Conservation (phyloP, 768 basidiomycete genomes). For the Lenzites betulinus region DNA sequence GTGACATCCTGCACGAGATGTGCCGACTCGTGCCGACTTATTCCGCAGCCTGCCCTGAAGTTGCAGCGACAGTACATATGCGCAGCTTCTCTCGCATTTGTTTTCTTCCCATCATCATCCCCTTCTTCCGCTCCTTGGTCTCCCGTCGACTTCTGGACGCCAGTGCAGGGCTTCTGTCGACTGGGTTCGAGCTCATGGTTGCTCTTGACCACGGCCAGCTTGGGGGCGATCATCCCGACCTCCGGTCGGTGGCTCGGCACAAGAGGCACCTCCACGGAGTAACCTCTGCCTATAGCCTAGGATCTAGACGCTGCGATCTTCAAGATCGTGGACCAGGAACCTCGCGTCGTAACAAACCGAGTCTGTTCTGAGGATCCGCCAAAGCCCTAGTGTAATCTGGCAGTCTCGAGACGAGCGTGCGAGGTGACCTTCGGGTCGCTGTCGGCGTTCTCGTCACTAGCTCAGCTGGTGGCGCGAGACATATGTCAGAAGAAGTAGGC, state of each 20-base stretch:
- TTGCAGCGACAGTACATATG: neutral
- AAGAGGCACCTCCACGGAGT: neutral
- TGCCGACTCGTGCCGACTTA: neutral
- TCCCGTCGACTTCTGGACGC: neutral
- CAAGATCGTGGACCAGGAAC: neutral
- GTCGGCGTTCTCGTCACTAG: constrained; percentile 18
- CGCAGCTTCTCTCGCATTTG: neutral
- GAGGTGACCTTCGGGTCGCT: constrained; percentile 15
- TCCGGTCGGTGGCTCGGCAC: neutral
- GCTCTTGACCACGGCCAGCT: constrained; percentile 8
- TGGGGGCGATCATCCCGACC: constrained; percentile 3
- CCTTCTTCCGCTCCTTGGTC: constrained; percentile 1
- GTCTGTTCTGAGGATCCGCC: neutral
- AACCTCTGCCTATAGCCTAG: neutral
- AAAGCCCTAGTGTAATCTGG: constrained; percentile 2
- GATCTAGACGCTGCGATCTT: constrained; percentile 1
- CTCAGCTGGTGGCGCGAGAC: constrained; percentile 16
- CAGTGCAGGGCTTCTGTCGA: neutral
- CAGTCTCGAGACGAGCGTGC: constrained; percentile 21
- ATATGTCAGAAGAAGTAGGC: constrained; percentile 15
- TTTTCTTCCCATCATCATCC: neutral
- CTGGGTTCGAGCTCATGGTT: neutral
- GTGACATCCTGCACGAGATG: too few species aligned
- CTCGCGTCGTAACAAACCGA: neutral
- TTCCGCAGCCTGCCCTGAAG: constrained; percentile 21